Conservation (phyloP, 306 rosid genomes). For the Crotalaria pallida region DNA sequence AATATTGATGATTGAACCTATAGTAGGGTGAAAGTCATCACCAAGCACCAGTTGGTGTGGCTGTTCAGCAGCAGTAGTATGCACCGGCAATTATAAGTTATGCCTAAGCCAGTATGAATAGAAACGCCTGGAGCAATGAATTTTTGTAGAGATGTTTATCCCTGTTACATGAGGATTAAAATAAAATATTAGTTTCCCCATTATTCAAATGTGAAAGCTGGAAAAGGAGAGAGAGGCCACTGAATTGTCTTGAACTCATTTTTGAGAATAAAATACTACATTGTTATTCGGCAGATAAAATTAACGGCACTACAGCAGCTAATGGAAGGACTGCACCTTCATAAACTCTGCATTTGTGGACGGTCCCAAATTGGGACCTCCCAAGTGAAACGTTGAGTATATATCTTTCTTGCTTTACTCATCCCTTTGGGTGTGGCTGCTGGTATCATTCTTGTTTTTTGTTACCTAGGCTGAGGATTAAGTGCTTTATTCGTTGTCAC, state of each 20-base stretch:
- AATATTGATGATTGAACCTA: constrained; percentile 16
- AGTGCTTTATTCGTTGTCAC: too few species aligned
- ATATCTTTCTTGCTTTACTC: neutral
- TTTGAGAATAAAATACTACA: neutral
- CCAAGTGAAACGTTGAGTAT: neutral
- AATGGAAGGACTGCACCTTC: neutral
- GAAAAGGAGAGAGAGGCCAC: neutral
- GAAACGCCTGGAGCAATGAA: constrained; percentile 44
- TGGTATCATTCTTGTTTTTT: too few species aligned
- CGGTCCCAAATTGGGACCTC: too few species aligned
- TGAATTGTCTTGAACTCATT: neutral
- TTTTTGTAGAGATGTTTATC: constrained; percentile 53
- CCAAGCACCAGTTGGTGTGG: neutral
- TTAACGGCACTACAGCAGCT: too few species aligned
- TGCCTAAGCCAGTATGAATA: constrained; percentile 40
- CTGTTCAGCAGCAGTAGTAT: neutral
- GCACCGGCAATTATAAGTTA: constrained; percentile 22
- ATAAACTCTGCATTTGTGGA: neutral
- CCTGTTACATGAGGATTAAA: constrained; percentile 19
- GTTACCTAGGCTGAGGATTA: too few species aligned
- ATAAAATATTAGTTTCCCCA: constrained; percentile 5
- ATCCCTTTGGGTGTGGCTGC: too few species aligned
- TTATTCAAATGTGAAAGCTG: neutral
- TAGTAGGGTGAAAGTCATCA: neutral
- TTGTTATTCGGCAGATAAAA: too few species aligned